Percentiles rank a stretch among this genome's conserved stretches.
phyloP scores from a whole-genome alignment of 768 basidiomycete genomes.

The Boletus speciosus region DNA sequence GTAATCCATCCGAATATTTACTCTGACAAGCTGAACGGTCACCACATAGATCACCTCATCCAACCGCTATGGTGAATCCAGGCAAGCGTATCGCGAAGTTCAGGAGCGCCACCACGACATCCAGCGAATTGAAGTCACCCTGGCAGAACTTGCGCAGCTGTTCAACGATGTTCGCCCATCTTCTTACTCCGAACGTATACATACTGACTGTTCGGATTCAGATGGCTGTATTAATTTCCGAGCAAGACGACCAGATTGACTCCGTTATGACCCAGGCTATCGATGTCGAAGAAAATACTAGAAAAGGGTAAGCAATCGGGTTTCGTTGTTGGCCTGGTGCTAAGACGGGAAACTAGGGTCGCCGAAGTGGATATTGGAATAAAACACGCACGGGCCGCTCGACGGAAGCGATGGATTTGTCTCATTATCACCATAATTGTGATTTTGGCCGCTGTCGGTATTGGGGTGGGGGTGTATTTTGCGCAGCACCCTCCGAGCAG shows the following conservation, averaged over 20 bases:
- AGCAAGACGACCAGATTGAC: constrained; percentile 75
- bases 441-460: constrained; percentile 45
- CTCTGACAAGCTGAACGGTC: neutral
- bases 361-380: constrained; percentile 67
- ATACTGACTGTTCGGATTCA: constrained; percentile 25
- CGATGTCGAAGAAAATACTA: constrained; percentile 64
- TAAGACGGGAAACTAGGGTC: constrained; percentile 38
- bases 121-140: constrained; percentile 77
- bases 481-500: constrained; percentile 1
- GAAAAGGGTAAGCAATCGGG: constrained; percentile 54
- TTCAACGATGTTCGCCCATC: constrained; percentile 66
- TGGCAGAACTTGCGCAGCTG: constrained; percentile 85
- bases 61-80: constrained; percentile 79
- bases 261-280: constrained; percentile 60
- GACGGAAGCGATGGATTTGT: constrained; percentile 85
- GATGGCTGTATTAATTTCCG: constrained; percentile 76
- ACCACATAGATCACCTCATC: constrained; percentile 60
- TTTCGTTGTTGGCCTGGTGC: neutral
- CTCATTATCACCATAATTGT: constrained; percentile 61
- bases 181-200: neutral
- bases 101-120: constrained; percentile 88
- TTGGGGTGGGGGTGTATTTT: constrained; percentile 32
- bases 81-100: constrained; percentile 81
- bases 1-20: neutral
- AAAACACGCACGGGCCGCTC: constrained; percentile 60